Evolutionary conservation across 129 eudicot genomes (phyloP).

Genomic region (Arctium minus): DNA sequence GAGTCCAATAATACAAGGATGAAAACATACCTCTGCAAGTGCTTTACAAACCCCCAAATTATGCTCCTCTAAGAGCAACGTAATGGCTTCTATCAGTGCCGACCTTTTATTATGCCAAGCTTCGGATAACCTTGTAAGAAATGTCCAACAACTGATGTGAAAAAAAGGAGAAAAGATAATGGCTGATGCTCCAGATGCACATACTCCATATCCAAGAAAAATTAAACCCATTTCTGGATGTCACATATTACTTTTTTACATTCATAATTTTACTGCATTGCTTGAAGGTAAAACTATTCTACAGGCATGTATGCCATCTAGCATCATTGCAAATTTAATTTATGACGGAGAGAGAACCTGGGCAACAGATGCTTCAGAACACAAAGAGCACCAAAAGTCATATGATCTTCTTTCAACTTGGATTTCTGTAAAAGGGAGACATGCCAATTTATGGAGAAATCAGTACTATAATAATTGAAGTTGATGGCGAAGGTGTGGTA

Average conservation of each 20-base stretch:
- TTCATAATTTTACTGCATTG: not conserved
- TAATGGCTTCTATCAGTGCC: constrained; percentile 72
- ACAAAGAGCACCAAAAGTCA: constrained; percentile 91
- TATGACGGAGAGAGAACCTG: constrained; percentile 40
- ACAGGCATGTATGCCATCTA: constrained; percentile 8
- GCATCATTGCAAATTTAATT: constrained; percentile 5
- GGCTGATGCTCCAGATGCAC: not conserved
- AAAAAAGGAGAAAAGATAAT: not conserved
- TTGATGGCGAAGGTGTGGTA: not conserved
- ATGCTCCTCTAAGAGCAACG: constrained; percentile 66
- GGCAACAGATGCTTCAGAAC: constrained; percentile 94
- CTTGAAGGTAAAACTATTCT: constrained; percentile 3
- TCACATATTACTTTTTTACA: not conserved
- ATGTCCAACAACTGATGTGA: constrained; percentile 11
- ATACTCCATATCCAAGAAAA: not conserved
- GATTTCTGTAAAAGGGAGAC: constrained; percentile 60
- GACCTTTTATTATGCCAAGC: constrained; percentile 88
- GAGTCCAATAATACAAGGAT: not conserved
- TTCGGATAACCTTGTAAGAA: constrained; percentile 70
- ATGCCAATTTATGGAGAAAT: constrained; percentile 8
- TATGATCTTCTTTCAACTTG: constrained; percentile 84
- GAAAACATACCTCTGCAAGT: constrained; percentile 78
- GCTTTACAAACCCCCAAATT: constrained; percentile 84
- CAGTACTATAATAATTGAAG: not conserved
- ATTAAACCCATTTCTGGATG: not conserved